Evolutionary conservation across 352 stramenopile genomes (phyloP).

Genomic region (Phytophthora rubi): DNA sequence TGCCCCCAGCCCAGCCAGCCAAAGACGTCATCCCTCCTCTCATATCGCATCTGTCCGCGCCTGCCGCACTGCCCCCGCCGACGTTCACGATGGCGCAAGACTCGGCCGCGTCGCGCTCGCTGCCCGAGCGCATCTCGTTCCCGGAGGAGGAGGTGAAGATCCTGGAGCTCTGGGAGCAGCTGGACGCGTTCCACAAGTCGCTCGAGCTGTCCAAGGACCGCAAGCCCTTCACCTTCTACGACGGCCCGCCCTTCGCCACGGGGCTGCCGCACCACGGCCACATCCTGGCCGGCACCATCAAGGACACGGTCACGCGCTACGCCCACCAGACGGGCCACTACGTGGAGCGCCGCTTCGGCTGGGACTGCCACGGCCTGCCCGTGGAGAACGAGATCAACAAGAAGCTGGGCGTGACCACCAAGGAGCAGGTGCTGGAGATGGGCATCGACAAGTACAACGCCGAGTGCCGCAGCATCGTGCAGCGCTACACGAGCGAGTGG

Average conservation of each 20-base stretch:
- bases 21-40: conserved; percentile 7
- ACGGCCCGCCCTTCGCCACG: conserved; percentile 99
- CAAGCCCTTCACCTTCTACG: conserved; percentile 99
- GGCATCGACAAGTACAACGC: conserved; percentile 99
- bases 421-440: conserved; percentile 98
- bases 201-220: conserved; percentile 92
- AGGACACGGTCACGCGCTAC: conserved; percentile 99
- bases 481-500: conserved; percentile 99
- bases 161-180: conserved; percentile 81
- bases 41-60: conserved; percentile 26
- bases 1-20: conserved; percentile 12
- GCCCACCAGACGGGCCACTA: conserved; percentile 98
- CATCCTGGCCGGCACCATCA: conserved; percentile 99
- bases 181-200: conserved; percentile 92
- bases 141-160: conserved; percentile 84
- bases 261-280: conserved; percentile 98
- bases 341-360: conserved; percentile 97
- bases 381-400: conserved; percentile 99
- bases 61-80: neutral
- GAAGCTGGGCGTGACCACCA: conserved; percentile 97
- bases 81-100: conserved; percentile 30
- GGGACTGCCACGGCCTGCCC: conserved; percentile 99
- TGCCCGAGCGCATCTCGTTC: conserved; percentile 90
- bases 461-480: conserved; percentile 97
- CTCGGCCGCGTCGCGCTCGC: conserved; percentile 56